A percentile compares a stretch with the other conserved stretches of the same genome.
phyloP scores from a whole-genome alignment of 768 basidiomycete genomes.

The Boletus tylopilopsis region DNA sequence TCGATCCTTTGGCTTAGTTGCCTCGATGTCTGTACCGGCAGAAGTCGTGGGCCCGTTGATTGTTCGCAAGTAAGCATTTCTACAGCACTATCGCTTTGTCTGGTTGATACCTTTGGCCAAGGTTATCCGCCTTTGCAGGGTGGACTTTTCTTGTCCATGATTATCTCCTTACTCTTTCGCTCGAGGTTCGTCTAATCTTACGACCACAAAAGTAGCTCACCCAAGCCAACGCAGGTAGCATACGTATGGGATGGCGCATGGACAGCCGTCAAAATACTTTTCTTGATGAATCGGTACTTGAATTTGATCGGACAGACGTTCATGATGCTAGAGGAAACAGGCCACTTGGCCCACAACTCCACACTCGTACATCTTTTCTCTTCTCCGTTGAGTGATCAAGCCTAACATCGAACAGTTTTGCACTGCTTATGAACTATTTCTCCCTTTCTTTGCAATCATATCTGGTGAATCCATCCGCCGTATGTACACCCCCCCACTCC shows the following conservation, averaged over 20 bases:
- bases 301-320: constrained; percentile 18
- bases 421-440: neutral
- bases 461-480: constrained; percentile 22
- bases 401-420: constrained; percentile 17
- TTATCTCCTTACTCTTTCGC: constrained; percentile 23
- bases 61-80: constrained; percentile 16
- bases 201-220: neutral
- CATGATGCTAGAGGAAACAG: constrained; percentile 21
- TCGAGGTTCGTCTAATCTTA: constrained; percentile 19
- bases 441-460: constrained; percentile 2
- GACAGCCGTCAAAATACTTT: constrained; percentile 11
- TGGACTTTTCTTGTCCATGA: constrained; percentile 24
- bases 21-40: constrained; percentile 9
- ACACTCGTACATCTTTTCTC: constrained; percentile 6
- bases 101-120: neutral
- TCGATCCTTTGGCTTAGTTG: neutral
- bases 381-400: neutral
- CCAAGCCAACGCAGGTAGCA: constrained; percentile 7
- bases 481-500: constrained; percentile 2
- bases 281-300: constrained; percentile 17
- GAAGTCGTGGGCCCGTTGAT: constrained; percentile 6
- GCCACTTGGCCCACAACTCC: constrained; percentile 15
- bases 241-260: constrained; percentile 17
- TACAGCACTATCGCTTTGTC: neutral
- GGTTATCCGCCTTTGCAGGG: constrained; percentile 15